Evolutionary conservation across 306 rosid species (phyloP), one percentile per base, ranked within the genome.

Genomic region (Castanospermum australe): DNA sequence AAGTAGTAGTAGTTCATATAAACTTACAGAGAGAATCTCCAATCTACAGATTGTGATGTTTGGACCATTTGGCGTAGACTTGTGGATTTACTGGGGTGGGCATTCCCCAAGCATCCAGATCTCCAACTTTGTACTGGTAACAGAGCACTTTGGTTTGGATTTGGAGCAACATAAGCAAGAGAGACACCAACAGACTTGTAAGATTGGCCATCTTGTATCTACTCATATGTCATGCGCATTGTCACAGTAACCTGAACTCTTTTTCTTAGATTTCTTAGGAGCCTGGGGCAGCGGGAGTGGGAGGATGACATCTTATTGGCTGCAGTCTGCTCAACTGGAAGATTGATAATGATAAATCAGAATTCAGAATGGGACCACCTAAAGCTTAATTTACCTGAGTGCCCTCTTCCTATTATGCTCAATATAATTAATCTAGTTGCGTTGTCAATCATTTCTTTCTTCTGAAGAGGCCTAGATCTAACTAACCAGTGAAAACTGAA

Each of bases 21-120:
- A 38, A 89, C 97, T 91, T 89, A 93, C 99, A 78, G 72, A 95
- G 89, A 5, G 98, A 93, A 84, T 95, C 98, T 71, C 99, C 99
- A 79, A 85, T 83, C 30, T 63, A 86, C 88, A 91, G 67, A 36
- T 84, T 79, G 74, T 86, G 93, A 61, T 87, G 39, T 78, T 90
- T 91, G 42, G 98, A 84, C 99, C 99, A 95, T 67, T 79, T 79
- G 79, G 88, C 30, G 71, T 93, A 95, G 84, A 91, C 71, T 62
- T 82, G 74, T n/a, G 97, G 86, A 21, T 91, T 89, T 75, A 86
- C 45, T 52, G 96, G 82, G 60, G 92, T 66, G 81, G 99, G 99
- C 25, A 89, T 44, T 3, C 92, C 97, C 99, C 98, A 95, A 60
- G 91, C 41, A 80, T 86, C 89, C 75, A 95, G 88, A 85, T 95